phyloP scores from a whole-genome alignment of 176 grass and related monocot genomes.

The Chloris gayana region DNA sequence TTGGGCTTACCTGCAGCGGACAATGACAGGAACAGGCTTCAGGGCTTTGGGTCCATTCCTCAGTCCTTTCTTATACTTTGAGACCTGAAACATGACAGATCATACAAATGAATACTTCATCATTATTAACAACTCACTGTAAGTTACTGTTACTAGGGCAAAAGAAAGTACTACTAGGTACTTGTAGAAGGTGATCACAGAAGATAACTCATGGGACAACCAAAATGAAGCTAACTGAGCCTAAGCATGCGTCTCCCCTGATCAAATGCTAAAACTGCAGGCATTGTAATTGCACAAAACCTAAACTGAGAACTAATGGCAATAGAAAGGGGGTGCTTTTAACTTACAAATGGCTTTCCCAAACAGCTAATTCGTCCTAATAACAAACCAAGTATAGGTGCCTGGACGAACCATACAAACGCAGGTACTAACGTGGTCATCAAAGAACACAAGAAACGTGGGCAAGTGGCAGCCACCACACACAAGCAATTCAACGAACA shows the following conservation, averaged over 20 bases:
- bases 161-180: not conserved
- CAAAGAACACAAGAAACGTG: not conserved
- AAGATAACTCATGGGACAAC: not conserved
- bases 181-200: not conserved
- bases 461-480: not conserved
- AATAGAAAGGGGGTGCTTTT: not conserved
- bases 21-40: constrained; percentile 74
- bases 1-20: constrained; percentile 57
- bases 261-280: not conserved
- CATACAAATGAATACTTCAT: not conserved
- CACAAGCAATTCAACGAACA: not conserved
- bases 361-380: not conserved
- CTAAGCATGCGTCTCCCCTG: not conserved
- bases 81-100: constrained; percentile 40
- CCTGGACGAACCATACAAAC: not conserved
- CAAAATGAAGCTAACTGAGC: not conserved
- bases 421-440: not conserved
- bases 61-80: constrained; percentile 61
- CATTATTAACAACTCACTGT: not conserved
- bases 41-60: constrained; percentile 79
- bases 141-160: not conserved
- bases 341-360: not conserved
- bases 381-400: not conserved
- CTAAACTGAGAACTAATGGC: not conserved
- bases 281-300: not conserved